Conservation (phyloP, 2,329 filamentous ascomycete species). For the Ampelomyces quisqualis region DNA sequence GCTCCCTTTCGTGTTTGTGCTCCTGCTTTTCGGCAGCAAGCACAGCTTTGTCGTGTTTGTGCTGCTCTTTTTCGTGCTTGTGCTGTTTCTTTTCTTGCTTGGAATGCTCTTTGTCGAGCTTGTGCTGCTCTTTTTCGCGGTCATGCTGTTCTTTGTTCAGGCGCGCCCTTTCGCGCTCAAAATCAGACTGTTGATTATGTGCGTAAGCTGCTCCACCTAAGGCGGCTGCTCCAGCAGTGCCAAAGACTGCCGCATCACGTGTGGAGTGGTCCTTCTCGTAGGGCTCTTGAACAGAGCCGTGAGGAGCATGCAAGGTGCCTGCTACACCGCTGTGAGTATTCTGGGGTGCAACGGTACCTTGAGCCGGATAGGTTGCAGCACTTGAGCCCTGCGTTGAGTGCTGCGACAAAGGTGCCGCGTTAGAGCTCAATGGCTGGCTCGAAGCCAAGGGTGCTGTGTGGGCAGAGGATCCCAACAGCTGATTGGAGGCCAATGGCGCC, state of each 20-base stretch:
- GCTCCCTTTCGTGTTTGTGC: slow-evolving; percentile 20
- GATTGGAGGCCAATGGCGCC: slow-evolving; percentile 4
- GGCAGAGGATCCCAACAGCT: no score
- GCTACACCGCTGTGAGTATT: slow-evolving; percentile 25
- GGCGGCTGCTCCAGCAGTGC: slow-evolving; percentile 26
- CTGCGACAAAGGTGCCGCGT: slow-evolving; percentile 3
- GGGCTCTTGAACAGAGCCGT: slow-evolving; percentile 22
- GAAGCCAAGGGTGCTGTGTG: no score
- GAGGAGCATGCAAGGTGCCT: slow-evolving; percentile 21
- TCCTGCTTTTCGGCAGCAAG: slow-evolving; percentile 29
- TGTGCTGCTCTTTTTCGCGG: slow-evolving; percentile 21
- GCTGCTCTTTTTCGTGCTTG: slow-evolving; percentile 22
- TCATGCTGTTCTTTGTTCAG: slow-evolving; percentile 22
- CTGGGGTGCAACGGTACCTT: slow-evolving; percentile 14
- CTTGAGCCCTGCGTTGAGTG: slow-evolving; percentile 3
- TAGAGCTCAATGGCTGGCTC: no score
- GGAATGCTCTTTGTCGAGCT: slow-evolving; percentile 15
- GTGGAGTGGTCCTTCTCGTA: slow-evolving; percentile 24
- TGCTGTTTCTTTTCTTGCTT: slow-evolving; percentile 9
- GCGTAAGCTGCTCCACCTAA: slow-evolving; percentile 33
- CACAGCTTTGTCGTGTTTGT: slow-evolving; percentile 23
- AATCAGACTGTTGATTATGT: slow-evolving; percentile 30
- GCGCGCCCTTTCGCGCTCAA: slow-evolving; percentile 28
- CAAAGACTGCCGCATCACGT: slow-evolving; percentile 28
- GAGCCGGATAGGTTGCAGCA: slow-evolving; percentile 5